Conservation (phyloP, 805 yeast genomes). For the Trichomonascus vanleenenianus region DNA sequence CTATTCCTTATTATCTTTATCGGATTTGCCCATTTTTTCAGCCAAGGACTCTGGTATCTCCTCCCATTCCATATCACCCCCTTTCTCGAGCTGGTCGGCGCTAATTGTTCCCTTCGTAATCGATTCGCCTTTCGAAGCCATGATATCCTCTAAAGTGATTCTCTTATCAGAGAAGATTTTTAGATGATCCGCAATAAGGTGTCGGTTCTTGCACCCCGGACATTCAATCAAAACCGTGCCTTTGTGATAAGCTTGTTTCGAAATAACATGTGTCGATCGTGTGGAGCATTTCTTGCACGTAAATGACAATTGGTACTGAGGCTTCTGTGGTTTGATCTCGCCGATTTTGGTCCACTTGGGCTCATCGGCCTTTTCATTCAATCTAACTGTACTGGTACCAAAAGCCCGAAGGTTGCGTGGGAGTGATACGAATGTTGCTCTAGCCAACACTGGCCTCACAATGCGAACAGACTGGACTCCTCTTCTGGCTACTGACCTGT, state of each 20-base stretch:
- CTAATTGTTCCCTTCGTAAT: slow-evolving; percentile 51
- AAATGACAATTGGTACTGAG: slow-evolving; percentile 79
- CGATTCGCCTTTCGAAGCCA: slow-evolving; percentile 68
- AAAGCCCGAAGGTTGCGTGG: neutral
- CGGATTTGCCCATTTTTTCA: slow-evolving; percentile 4
- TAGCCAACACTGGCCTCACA: too few species aligned
- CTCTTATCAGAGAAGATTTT: slow-evolving; percentile 74
- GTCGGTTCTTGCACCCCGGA: slow-evolving; percentile 84
- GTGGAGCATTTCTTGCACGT: slow-evolving; percentile 84
- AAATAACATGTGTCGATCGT: slow-evolving; percentile 81
- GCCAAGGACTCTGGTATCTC: slow-evolving; percentile 12
- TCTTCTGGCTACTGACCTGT: too few species aligned
- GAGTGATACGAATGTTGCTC: too few species aligned
- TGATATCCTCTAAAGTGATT: slow-evolving; percentile 72
- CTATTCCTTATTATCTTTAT: neutral
- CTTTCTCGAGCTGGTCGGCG: slow-evolving; percentile 12
- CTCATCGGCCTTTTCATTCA: neutral
- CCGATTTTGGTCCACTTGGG: neutral
- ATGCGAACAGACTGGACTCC: too few species aligned
- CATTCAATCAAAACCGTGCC: slow-evolving; percentile 89
- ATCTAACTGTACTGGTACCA: neutral
- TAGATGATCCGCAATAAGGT: slow-evolving; percentile 82
- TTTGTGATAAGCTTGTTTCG: slow-evolving; percentile 80
- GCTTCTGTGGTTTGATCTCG: slow-evolving; percentile 33
- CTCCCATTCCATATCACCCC: slow-evolving; percentile 26